Base-by-base conservation (phyloP, 306 rosid species). In the Abrus pulchellus region DNA sequence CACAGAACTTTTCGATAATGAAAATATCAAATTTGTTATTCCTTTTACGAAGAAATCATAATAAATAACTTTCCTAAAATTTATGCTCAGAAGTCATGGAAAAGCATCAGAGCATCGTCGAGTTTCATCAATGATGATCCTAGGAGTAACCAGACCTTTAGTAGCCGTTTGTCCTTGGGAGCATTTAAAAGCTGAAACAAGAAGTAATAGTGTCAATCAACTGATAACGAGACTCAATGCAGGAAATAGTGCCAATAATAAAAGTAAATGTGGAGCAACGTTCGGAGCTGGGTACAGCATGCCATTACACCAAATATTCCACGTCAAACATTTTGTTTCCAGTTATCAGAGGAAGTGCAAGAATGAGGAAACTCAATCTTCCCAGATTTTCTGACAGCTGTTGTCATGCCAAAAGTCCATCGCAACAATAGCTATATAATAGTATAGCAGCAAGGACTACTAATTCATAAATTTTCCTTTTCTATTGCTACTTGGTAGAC, bases 21-120 rank as follows among this genome's bases (percentile, higher is more conserved):
- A 61, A 69, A 59, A 60, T 14, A 59, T 56, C 68, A 56, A 74
- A 68, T 12, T n/a, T 67, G 56, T n/a, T 43, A 82, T 68, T 61
- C 67, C n/a, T 11, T 47, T 8, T 1, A 52, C 10, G 11, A 65
- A 76, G 34, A 72, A 43, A 77, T 57, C 64, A 76, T 9, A 28
- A 56, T 56, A 50, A 70, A 48, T 14, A 40, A 72, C 2, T 20
- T 29, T 55, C 20, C 45, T 43, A 70, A 47, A 63, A 68, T 36
- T 56, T 45, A 59, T 64, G 40, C 43, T 92, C 86, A 93, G 76
- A 94, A 92, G 83, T 94, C 90, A 87, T 90, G 96, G 89, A 95
- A 95, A 84, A 90, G 98, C 99, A 93, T 95, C 14, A 93, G 56
- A 45, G 96, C 90, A 71, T 93, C 98, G 33, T 91, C 98, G 43